Percentiles rank a stretch among this genome's conserved stretches.
Evolutionary conservation across 495 filamentous ascomycete species (phyloP).

Genomic region (Podospora pseudocomata): DNA sequence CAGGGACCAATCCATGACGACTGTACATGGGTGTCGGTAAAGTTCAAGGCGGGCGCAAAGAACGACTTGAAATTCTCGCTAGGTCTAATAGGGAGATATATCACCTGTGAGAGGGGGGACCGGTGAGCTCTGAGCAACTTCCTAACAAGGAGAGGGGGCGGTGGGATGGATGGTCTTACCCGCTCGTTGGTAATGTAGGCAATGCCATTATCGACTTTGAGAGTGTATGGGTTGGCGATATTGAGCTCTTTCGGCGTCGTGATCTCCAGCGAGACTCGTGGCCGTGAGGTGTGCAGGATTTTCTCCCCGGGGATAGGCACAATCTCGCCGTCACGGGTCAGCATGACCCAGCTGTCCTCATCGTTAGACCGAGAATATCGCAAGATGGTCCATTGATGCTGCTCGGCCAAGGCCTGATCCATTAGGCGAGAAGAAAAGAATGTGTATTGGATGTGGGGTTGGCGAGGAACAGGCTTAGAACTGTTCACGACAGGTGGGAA

Average conservation of each 20-base stretch:
- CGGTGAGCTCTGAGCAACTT: conserved; percentile 7
- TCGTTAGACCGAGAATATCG: conserved; percentile 40
- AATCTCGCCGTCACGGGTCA: conserved; percentile 48
- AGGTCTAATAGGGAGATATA: conserved; percentile 76
- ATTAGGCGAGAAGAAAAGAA: not conserved
- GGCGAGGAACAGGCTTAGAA: not conserved
- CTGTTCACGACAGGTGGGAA: not conserved
- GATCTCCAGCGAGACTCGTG: conserved; percentile 43
- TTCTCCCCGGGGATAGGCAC: conserved; percentile 47
- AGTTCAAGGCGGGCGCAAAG: conserved; percentile 77
- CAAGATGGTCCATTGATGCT: conserved; percentile 35
- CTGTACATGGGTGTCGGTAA: conserved; percentile 83
- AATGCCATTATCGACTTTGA: conserved; percentile 48
- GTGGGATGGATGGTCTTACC: conserved; percentile 41
- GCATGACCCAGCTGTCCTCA: conserved; percentile 52
- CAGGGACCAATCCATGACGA: conserved; percentile 97
- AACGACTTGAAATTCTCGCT: conserved; percentile 78
- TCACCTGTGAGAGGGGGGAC: conserved; percentile 53
- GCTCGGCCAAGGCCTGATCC: conserved; percentile 48
- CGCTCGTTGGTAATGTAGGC: conserved; percentile 87
- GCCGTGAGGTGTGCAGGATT: conserved; percentile 44
- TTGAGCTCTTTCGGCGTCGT: conserved; percentile 43
- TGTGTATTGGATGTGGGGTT: conserved; percentile 12
- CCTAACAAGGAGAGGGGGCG: not conserved
- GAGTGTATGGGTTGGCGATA: conserved; percentile 41